Percentiles rank a stretch among this genome's conserved stretches.
Conservation (phyloP, 345 rosid species). For the Pugionium cornutum region DNA sequence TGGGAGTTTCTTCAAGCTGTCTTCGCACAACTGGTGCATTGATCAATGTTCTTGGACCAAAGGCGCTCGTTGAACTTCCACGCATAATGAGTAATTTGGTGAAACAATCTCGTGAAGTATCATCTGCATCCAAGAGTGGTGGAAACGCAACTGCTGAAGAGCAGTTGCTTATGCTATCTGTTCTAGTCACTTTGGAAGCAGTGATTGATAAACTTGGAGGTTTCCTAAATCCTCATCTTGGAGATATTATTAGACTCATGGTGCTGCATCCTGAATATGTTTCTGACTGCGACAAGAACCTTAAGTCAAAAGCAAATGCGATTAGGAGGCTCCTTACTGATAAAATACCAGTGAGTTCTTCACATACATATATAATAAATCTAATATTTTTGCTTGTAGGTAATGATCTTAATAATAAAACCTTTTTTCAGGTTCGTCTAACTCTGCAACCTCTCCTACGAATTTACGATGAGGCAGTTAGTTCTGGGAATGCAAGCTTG, state of each 20-base stretch:
- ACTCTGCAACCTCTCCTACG: slow-evolving; percentile 75
- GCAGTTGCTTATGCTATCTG: slow-evolving; percentile 54
- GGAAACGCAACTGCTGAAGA: slow-evolving; percentile 34
- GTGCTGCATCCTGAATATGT: slow-evolving; percentile 64
- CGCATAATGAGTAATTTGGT: slow-evolving; percentile 65
- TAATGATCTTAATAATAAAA: slow-evolving; percentile 20
- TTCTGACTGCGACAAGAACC: slow-evolving; percentile 57
- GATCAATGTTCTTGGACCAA: slow-evolving; percentile 82
- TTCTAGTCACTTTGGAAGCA: slow-evolving; percentile 77
- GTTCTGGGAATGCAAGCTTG: slow-evolving; percentile 72
- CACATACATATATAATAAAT: slow-evolving; percentile 5
- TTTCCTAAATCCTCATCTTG: slow-evolving; percentile 84
- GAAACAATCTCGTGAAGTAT: slow-evolving; percentile 44
- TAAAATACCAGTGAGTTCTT: slow-evolving; percentile 74
- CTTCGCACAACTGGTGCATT: slow-evolving; percentile 73
- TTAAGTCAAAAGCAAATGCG: slow-evolving; percentile 66
- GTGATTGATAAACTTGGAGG: slow-evolving; percentile 89
- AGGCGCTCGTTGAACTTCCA: slow-evolving; percentile 77
- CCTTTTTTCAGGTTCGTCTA: slow-evolving; percentile 71
- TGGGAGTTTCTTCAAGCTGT: slow-evolving; percentile 72
- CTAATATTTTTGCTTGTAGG: neutral
- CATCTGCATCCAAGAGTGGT: slow-evolving; percentile 30
- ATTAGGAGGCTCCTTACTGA: slow-evolving; percentile 66
- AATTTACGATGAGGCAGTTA: slow-evolving; percentile 62
- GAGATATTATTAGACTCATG: slow-evolving; percentile 61